A percentile compares a stretch with the other conserved stretches of the same genome.
Conservation (phyloP, 768 basidiomycete species). For the Amanita subjunquillea region DNA sequence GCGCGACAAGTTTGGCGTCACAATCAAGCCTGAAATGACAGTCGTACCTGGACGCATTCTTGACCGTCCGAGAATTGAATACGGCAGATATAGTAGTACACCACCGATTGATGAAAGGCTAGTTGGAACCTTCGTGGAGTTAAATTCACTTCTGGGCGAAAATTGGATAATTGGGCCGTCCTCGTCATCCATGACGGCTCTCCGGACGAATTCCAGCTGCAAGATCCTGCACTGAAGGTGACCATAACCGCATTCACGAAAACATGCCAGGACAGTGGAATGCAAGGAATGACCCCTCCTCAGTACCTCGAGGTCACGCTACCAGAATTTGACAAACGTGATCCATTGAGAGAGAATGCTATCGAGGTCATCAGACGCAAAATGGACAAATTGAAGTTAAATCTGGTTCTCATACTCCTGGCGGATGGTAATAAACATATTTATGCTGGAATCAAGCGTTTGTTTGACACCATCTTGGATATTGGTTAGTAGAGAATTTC, state of each 20-base stretch:
- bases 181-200: slow-evolving; percentile 55
- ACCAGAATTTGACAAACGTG: slow-evolving; percentile 38
- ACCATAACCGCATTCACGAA: slow-evolving; percentile 40
- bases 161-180: slow-evolving; percentile 55
- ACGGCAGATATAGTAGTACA: slow-evolving; percentile 29
- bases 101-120: slow-evolving; percentile 42
- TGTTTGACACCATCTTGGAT: slow-evolving; percentile 59
- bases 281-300: slow-evolving; percentile 36
- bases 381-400: slow-evolving; percentile 29
- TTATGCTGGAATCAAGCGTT: slow-evolving; percentile 67
- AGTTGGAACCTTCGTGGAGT: slow-evolving; percentile 69
- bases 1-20: slow-evolving; percentile 51
- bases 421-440: slow-evolving; percentile 64
- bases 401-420: slow-evolving; percentile 58
- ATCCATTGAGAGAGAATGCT: slow-evolving; percentile 44
- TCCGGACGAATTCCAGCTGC: slow-evolving; percentile 51
- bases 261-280: slow-evolving; percentile 60
- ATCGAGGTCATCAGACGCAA: slow-evolving; percentile 31
- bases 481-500: slow-evolving; percentile 26
- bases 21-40: slow-evolving; percentile 52
- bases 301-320: slow-evolving; percentile 30
- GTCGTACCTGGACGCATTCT: slow-evolving; percentile 65
- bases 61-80: slow-evolving; percentile 47
- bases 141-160: slow-evolving; percentile 49
- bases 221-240: slow-evolving; percentile 41